Evolutionary conservation across 495 filamentous ascomycete genomes (phyloP).

Genomic region (Rhypophila decipiens): DNA sequence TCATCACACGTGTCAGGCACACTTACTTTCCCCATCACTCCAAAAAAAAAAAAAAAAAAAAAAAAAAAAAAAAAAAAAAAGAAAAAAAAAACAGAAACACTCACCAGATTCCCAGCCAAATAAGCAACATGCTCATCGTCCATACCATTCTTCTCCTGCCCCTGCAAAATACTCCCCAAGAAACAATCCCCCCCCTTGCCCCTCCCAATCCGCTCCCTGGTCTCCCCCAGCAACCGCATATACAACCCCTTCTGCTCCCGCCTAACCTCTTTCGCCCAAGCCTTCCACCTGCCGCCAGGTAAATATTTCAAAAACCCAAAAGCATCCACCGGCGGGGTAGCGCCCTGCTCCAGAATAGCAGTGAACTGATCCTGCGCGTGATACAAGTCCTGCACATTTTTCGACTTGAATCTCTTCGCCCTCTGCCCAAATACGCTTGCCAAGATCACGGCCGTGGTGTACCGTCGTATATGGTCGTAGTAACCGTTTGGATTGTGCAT

Average conservation of each 20-base stretch:
- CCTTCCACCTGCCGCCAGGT: neutral
- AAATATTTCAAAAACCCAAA: neutral
- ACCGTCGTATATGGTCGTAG: neutral
- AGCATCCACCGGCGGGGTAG: neutral
- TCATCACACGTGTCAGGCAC: neutral
- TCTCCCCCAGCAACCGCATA: neutral
- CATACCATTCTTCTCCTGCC: slow-evolving; percentile 1
- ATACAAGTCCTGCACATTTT: neutral
- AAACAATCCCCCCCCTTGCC: neutral
- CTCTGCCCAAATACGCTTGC: neutral
- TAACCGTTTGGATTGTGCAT: neutral
- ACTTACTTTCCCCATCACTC: too few relatives aligned
- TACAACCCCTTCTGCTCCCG: neutral
- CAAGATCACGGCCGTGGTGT: slow-evolving; percentile 2
- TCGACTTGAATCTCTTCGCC: neutral
- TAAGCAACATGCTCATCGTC: slow-evolving; percentile 1
- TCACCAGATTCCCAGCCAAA: neutral
- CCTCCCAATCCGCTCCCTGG: neutral
- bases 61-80: too few relatives aligned
- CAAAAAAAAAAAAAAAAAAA: too few relatives aligned
- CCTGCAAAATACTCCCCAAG: neutral
- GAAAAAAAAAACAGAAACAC: slow-evolving; percentile 1
- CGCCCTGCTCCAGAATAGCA: neutral
- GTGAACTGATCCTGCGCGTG: slow-evolving; percentile 1
- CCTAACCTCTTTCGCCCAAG: neutral